Evolutionary conservation across 1,284 basidiomycete genomes (phyloP), one percentile per base, ranked within the genome.

Genomic region (Ustilago esculenta): DNA sequence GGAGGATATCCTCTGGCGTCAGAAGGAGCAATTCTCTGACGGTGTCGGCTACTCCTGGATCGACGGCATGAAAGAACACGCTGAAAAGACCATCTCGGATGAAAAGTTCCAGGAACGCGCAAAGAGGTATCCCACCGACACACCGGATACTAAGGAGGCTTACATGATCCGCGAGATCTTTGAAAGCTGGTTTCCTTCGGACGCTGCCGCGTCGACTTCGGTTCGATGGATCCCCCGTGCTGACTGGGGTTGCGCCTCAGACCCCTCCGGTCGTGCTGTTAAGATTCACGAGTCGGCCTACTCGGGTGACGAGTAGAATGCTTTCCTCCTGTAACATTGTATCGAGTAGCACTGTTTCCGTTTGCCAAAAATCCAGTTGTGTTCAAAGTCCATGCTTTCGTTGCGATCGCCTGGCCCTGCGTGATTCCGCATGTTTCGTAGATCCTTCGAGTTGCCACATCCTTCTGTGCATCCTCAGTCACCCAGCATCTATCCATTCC

Each of bases 11-110:
- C 87, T 99, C 35, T 99, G 96, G 96, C 88, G 96, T 65, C 96
- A 99, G 83, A 99, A 99, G 84, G 96, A 99, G 84, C 94, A 98
- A 81, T 99, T 99, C 85, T 96, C 93, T 11, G 96, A 99, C 82
- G 96, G 96, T 61, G 96, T 99, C 55, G 96, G 96, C 24, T 98
- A 98, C 85, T 96, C 92, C 40, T 98, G 96, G 96, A 99, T 99
- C 80, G 96, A 99, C 80, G 94, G 94, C 88, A 92, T 99, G 71
- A 98, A 98, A 85, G 90, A 90, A 50, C 88, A 97, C 77, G 90
- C 96, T 7, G 89, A 87, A 35, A 75, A 85, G 5, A 82, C 85
- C 44, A 87, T 98, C 47, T 88, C 91, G 14, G 94, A 98, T 82
- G 91, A 91, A 55, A 86, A 87, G 56, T 91, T 97, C 75, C 87